Conservation (phyloP, 768 basidiomycete genomes). For the Clitopilus hobsonii region DNA sequence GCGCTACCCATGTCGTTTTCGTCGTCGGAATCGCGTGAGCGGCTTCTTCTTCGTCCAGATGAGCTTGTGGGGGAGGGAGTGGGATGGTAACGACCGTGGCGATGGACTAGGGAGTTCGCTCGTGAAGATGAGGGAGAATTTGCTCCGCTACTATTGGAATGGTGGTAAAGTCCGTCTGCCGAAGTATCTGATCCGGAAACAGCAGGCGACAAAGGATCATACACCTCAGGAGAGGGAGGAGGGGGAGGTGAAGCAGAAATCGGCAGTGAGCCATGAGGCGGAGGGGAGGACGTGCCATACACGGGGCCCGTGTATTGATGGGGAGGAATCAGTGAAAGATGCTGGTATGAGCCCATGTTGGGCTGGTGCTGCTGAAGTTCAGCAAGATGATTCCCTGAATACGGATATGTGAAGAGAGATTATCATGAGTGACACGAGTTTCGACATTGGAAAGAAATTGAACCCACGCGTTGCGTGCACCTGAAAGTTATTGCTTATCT, state of each 20-base stretch:
- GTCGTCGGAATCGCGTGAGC: constrained; percentile 76
- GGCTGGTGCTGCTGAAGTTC: constrained; percentile 61
- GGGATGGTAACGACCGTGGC: constrained; percentile 71
- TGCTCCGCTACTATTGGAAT: constrained; percentile 72
- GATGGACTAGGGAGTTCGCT: constrained; percentile 72
- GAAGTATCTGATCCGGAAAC: constrained; percentile 89
- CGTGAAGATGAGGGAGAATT: constrained; percentile 78
- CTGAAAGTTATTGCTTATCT: constrained; percentile 54
- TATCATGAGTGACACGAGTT: constrained; percentile 66
- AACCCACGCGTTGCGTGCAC: constrained; percentile 69
- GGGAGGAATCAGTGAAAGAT: constrained; percentile 61
- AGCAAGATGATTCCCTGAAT: constrained; percentile 56
- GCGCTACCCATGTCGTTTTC: constrained; percentile 68
- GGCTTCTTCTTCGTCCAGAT: constrained; percentile 60
- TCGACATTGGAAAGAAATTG: constrained; percentile 31
- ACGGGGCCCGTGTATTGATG: constrained; percentile 64
- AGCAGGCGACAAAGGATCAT: constrained; percentile 82
- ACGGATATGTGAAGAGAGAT: constrained; percentile 44
- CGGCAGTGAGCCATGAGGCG: constrained; percentile 68
- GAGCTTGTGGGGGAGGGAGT: constrained; percentile 80
- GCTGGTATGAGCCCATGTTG: constrained; percentile 39
- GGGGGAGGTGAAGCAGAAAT: constrained; percentile 70
- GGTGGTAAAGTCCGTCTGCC: constrained; percentile 76
- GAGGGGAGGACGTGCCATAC: constrained; percentile 43
- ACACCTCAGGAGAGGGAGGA: constrained; percentile 66